phyloP scores from a whole-genome alignment of 345 rosid species.

The Melastoma malabathricum region DNA sequence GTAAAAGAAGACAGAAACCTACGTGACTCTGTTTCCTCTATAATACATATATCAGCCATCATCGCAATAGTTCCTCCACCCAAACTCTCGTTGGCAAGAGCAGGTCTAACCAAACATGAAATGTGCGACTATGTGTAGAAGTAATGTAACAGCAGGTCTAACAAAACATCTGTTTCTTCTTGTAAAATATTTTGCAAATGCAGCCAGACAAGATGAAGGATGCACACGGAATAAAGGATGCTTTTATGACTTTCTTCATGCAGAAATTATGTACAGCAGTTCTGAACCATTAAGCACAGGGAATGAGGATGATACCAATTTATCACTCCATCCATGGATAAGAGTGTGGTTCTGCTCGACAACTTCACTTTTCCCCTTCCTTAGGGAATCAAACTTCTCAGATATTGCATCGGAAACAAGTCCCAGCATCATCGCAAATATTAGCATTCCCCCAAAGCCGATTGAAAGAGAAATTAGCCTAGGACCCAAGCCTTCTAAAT shows the following conservation, averaged over 20 bases:
- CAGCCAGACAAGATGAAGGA: too few relatives aligned
- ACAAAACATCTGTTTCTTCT: too few relatives aligned
- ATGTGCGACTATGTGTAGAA: too few relatives aligned
- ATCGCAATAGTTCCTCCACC: slow-evolving; percentile 66
- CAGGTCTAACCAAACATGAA: too few relatives aligned
- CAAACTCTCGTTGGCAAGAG: slow-evolving; percentile 61
- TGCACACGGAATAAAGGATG: too few relatives aligned
- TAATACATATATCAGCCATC: slow-evolving; percentile 64
- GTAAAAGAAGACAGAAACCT: too few relatives aligned
- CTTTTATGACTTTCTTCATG: neutral
- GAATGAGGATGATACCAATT: slow-evolving; percentile 39
- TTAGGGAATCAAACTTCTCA: slow-evolving; percentile 57
- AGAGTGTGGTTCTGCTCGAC: slow-evolving; percentile 64
- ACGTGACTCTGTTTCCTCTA: slow-evolving; percentile 87
- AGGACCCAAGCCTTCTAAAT: slow-evolving; percentile 53
- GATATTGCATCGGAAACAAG: slow-evolving; percentile 69
- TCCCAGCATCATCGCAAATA: slow-evolving; percentile 75
- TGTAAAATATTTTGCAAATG: too few relatives aligned
- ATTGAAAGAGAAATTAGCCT: slow-evolving; percentile 57
- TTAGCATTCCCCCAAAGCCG: slow-evolving; percentile 74
- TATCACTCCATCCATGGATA: slow-evolving; percentile 75
- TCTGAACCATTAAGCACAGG: neutral
- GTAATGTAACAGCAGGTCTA: too few relatives aligned
- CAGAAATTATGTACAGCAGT: neutral
- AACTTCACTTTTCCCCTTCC: slow-evolving; percentile 63